These are phyloP conservation scores for Fusarium coffeatum DNA, from an alignment of 2,329 filamentous ascomycete species.

Conservation along the genomic window DNA sequence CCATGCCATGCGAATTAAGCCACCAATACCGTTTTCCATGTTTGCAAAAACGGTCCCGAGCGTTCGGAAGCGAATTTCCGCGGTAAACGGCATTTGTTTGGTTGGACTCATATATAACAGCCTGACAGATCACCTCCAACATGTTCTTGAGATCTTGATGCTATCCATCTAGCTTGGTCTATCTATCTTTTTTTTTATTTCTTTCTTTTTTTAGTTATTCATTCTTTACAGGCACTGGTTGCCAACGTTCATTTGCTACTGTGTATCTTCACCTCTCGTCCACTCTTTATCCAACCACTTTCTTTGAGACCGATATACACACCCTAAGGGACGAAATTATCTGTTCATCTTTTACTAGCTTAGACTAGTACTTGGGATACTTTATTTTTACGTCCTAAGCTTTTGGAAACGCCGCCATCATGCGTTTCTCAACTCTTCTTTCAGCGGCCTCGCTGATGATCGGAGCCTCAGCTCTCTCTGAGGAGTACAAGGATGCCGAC, in stretches of 20 bases:
- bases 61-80: slow-evolving; percentile 23
- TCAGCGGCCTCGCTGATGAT: slow-evolving; percentile 38
- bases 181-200: slow-evolving; percentile 16
- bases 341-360: too few species aligned
- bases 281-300: slow-evolving; percentile 4
- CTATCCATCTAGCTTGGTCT: slow-evolving; percentile 23
- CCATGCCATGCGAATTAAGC: slow-evolving; percentile 12
- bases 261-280: slow-evolving; percentile 1
- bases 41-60: slow-evolving; percentile 25
- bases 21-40: slow-evolving; percentile 22
- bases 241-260: slow-evolving; percentile 28
- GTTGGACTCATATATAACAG: slow-evolving; percentile 16
- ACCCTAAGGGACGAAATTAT: background rate
- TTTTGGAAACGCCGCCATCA: slow-evolving; percentile 6
- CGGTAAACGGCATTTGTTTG: background rate
- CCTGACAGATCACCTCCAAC: background rate
- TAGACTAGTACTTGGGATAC: too few species aligned
- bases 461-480: slow-evolving; percentile 23
- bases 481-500: slow-evolving; percentile 56
- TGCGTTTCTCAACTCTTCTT: slow-evolving; percentile 36
- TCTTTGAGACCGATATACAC: slow-evolving; percentile 11
- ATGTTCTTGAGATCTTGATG: background rate
- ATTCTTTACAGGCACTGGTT: slow-evolving; percentile 38
- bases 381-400: background rate
- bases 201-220: slow-evolving; percentile 5